Evolutionary conservation across 441 rosid species (phyloP), one percentile per base, ranked within the genome.

Genomic region (Pelargonium australe): DNA sequence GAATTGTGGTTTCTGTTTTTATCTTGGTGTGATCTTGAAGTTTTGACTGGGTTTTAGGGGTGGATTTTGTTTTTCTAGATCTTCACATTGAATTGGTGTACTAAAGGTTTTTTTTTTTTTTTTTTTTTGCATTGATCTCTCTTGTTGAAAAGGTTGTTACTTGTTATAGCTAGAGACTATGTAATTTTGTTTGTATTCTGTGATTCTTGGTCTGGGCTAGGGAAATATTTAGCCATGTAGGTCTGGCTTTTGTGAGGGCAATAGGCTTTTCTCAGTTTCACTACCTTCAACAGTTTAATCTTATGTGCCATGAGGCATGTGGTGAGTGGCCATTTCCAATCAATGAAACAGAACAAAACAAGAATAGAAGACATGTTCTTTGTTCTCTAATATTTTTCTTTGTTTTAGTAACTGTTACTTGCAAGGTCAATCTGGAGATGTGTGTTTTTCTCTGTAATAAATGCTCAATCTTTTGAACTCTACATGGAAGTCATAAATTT

Each of bases 101-200:
- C 9, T 2, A n/a, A 62, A 64, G 45, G 66, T 1, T 1, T 20
- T 20, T 20, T 0, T 2, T 10, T 1, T 1, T 20, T 20, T 20
- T 0, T 2, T 10, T 25, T 44, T 25, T 60, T 37, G 70, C 68
- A 67, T 60, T 70, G 60, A 69, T 69, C 66, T 41, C 10, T 40
- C 55, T 47, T 28, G 34, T n/a, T 1, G 13, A 47, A 47, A 1
- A n/a, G 55, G 55, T 12, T 47, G 12, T 47, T 47, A n/a, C 2
- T 47, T 47, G 2, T 28, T n/a, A 47, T 11, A 47, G 55, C 55
- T 47, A 10, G 55, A 47, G 12, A 47, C 55, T 16, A 13, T 47
- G n/a, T 47, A 64, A 20, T 71, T 53, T 66, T 20, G 71, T 34
- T 68, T 45, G 51, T 10, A 68, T 69, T 61, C 20, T 40, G 9